phyloP scores from a whole-genome alignment of 2,329 filamentous ascomycete species.

The Neoascochyta sp. region DNA sequence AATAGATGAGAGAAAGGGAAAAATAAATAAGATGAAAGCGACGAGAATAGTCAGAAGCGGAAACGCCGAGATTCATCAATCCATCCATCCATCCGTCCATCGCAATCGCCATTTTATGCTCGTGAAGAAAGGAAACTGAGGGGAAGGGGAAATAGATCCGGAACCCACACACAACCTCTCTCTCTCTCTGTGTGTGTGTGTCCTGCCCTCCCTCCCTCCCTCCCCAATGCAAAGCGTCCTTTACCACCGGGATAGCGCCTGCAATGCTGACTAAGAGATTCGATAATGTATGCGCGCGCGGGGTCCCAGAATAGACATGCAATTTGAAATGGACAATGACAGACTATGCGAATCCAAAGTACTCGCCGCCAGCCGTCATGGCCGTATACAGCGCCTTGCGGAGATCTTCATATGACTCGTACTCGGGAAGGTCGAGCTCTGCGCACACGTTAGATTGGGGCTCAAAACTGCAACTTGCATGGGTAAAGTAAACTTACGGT shows the following conservation, averaged over 20 bases:
- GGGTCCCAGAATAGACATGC: slow-evolving; percentile 4
- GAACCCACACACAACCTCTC: too few species aligned
- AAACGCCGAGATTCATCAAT: too few species aligned
- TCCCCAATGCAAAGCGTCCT: too few species aligned
- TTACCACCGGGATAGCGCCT: too few species aligned
- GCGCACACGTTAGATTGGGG: slow-evolving; percentile 36
- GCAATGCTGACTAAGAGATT: slow-evolving; percentile 27
- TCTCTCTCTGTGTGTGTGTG: slow-evolving; percentile 3
- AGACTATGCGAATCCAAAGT: slow-evolving; percentile 87
- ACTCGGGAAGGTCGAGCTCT: slow-evolving; percentile 98
- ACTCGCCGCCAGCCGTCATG: slow-evolving; percentile 96
- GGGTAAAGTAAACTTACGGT: slow-evolving; percentile 65
- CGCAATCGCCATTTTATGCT: slow-evolving; percentile 13
- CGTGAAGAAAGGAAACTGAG: slow-evolving; percentile 13
- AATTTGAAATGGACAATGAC: slow-evolving; percentile 1
- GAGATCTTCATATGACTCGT: slow-evolving; percentile 90
- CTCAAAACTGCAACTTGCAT: background rate
- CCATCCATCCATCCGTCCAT: background rate
- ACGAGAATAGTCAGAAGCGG: too few species aligned
- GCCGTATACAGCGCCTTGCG: slow-evolving; percentile 87
- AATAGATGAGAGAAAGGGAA: too few species aligned
- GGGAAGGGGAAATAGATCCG: too few species aligned
- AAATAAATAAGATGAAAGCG: too few species aligned
- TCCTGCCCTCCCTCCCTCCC: slow-evolving; percentile 1
- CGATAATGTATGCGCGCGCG: slow-evolving; percentile 13